phyloP scores from a whole-genome alignment of 1,284 basidiomycete species.

The Rhodotorula sp. region DNA sequence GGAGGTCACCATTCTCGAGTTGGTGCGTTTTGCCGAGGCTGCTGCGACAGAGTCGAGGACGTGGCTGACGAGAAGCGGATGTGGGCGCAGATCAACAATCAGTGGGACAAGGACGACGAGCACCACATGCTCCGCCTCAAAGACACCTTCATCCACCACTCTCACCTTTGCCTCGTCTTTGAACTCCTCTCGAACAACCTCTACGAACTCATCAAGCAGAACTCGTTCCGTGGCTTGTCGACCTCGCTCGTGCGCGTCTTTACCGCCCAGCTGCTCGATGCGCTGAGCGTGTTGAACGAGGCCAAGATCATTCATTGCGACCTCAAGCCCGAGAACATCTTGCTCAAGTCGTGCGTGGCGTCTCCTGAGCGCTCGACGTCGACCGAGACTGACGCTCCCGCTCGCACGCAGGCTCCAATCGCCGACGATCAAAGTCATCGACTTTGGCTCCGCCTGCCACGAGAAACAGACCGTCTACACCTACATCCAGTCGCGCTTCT shows the following conservation, averaged over 20 bases:
- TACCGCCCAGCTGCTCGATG: constrained; percentile 90
- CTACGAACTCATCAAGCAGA: constrained; percentile 99
- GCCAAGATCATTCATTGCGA: constrained; percentile 97
- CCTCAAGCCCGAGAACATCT: constrained; percentile 93
- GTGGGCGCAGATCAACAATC: constrained; percentile 76
- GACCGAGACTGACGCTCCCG: background rate
- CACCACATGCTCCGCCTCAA: constrained; percentile 94
- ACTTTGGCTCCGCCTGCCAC: constrained; percentile 98
- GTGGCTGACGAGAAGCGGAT: background rate
- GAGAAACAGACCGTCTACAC: constrained; percentile 99
- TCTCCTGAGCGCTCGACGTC: constrained; percentile 24
- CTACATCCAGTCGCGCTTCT: constrained; percentile 98
- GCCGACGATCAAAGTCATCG: constrained; percentile 98
- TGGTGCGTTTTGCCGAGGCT: constrained; percentile 74
- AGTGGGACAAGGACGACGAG: constrained; percentile 87
- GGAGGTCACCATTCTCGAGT: constrained; percentile 96
- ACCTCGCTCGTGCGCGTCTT: constrained; percentile 90
- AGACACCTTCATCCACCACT: constrained; percentile 95
- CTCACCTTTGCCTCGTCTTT: constrained; percentile 95
- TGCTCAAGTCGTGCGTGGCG: constrained; percentile 78
- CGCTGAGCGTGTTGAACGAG: constrained; percentile 88
- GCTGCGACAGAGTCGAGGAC: background rate
- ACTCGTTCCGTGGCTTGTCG: constrained; percentile 95
- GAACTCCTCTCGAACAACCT: constrained; percentile 96
- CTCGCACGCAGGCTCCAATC: constrained; percentile 73